phyloP scores from a whole-genome alignment of 2,329 filamentous ascomycete genomes.

The Fusarium fracticaudum region DNA sequence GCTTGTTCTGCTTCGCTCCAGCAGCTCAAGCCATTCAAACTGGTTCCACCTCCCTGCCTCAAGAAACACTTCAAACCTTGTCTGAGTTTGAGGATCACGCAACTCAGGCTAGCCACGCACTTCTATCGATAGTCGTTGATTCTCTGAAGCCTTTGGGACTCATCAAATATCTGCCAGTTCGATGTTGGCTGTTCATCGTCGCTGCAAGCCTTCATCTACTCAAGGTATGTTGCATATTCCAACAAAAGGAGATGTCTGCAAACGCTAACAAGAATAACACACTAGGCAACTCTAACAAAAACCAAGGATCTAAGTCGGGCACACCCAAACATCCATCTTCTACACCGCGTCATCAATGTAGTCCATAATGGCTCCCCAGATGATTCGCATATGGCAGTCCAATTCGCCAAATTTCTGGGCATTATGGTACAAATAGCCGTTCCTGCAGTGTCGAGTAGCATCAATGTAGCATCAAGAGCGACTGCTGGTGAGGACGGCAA shows the following conservation, averaged over 20 bases:
- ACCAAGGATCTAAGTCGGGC: neutral
- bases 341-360: neutral
- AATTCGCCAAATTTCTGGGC: neutral
- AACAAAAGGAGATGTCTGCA: accelerated
- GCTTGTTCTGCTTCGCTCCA: neutral
- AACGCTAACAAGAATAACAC: neutral
- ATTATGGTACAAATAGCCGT: neutral
- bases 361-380: neutral
- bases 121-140: neutral
- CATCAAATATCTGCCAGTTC: neutral
- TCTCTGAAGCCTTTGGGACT: neutral
- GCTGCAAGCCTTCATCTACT: neutral
- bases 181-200: neutral
- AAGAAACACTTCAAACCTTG: neutral
- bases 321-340: neutral
- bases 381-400: neutral
- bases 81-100: neutral
- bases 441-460: neutral
- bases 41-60: accelerated
- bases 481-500: accelerated
- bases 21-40: neutral
- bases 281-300: neutral
- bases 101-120: neutral
- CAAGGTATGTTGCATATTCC: neutral
- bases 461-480: neutral